A percentile compares a stretch with the other conserved stretches of the same genome.
phyloP scores from a whole-genome alignment of 1,284 basidiomycete genomes.

The Takashimella koratensis region DNA sequence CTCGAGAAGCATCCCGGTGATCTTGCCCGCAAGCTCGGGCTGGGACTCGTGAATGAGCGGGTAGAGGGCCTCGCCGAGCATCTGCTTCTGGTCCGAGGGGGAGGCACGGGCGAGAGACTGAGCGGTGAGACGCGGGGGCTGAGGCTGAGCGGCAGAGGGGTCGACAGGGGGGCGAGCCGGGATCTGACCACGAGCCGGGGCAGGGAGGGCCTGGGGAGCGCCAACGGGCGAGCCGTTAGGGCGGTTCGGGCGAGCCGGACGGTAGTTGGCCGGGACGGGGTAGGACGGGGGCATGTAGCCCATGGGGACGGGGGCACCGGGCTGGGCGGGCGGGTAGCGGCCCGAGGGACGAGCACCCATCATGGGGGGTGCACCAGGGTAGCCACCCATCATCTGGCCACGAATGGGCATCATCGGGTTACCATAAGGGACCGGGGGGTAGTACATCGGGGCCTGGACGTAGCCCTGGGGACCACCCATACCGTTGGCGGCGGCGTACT shows the following conservation, averaged over 20 bases:
- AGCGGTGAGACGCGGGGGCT: constrained; percentile 47
- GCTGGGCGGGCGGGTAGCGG: constrained; percentile 70
- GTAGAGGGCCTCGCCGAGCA: constrained; percentile 90
- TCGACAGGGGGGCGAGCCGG: constrained; percentile 52
- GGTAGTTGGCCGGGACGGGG: constrained; percentile 39
- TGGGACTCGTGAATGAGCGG: constrained; percentile 73
- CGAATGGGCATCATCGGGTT: constrained; percentile 57
- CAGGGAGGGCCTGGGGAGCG: constrained; percentile 49
- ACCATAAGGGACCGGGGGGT: constrained; percentile 66
- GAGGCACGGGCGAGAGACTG: constrained; percentile 65
- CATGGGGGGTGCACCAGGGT: constrained; percentile 64
- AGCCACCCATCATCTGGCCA: constrained; percentile 17
- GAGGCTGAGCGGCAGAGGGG: constrained; percentile 26
- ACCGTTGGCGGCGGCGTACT: constrained; percentile 83
- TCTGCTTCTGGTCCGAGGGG: constrained; percentile 92
- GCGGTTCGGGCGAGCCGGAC: constrained; percentile 51
- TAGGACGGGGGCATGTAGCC: constrained; percentile 53
- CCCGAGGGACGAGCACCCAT: constrained; percentile 64
- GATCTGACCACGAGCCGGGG: constrained; percentile 43
- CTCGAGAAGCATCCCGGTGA: constrained; percentile 95
- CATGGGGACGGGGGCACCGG: constrained; percentile 39
- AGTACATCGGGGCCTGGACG: constrained; percentile 77
- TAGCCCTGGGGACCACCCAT: constrained; percentile 67
- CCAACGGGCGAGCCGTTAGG: constrained; percentile 49
- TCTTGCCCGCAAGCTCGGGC: constrained; percentile 91